Conservation (phyloP, 1,139 yeast genomes). For the Suhomyces chickasaworum region DNA sequence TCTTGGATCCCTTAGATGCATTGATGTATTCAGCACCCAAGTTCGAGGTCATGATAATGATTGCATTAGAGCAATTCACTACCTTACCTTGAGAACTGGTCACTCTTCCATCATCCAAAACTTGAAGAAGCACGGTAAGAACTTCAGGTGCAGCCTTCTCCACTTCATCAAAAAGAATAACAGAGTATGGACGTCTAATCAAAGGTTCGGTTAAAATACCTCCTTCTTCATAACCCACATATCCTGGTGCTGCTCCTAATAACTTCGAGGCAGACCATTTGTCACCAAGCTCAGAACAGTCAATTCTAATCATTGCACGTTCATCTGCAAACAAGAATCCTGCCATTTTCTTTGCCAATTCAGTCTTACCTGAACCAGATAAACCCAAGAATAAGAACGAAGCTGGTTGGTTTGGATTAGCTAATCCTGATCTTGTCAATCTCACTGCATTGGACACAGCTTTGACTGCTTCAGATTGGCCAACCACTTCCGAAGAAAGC, state of each 20-base stretch:
- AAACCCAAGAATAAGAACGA: slow-evolving; percentile 93
- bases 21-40: slow-evolving; percentile 91
- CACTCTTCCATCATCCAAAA: slow-evolving; percentile 94
- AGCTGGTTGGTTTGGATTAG: slow-evolving; percentile 95
- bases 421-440: slow-evolving; percentile 90
- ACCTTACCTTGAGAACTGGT: slow-evolving; percentile 93
- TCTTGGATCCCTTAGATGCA: slow-evolving; percentile 63
- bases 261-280: slow-evolving; percentile 94
- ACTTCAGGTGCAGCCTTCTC: slow-evolving; percentile 99
- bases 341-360: slow-evolving; percentile 93
- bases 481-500: slow-evolving; percentile 81
- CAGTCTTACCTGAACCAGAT: slow-evolving; percentile 98
- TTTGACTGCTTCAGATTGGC: slow-evolving; percentile 94
- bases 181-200: slow-evolving; percentile 91
- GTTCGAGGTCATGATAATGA: slow-evolving; percentile 95
- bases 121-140: slow-evolving; percentile 83
- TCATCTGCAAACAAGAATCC: slow-evolving; percentile 95
- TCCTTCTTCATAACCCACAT: slow-evolving; percentile 97
- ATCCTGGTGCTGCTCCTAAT: slow-evolving; percentile 98
- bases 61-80: slow-evolving; percentile 88
- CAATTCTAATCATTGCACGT: slow-evolving; percentile 94
- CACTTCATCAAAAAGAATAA: slow-evolving; percentile 91
- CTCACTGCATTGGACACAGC: slow-evolving; percentile 96
- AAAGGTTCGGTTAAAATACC: slow-evolving; percentile 93
- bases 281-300: slow-evolving; percentile 94